A percentile compares a stretch with the other conserved stretches of the same genome.
Evolutionary conservation across 257 asterid genomes (phyloP).

Genomic region (Nicotiana obtusifolia): DNA sequence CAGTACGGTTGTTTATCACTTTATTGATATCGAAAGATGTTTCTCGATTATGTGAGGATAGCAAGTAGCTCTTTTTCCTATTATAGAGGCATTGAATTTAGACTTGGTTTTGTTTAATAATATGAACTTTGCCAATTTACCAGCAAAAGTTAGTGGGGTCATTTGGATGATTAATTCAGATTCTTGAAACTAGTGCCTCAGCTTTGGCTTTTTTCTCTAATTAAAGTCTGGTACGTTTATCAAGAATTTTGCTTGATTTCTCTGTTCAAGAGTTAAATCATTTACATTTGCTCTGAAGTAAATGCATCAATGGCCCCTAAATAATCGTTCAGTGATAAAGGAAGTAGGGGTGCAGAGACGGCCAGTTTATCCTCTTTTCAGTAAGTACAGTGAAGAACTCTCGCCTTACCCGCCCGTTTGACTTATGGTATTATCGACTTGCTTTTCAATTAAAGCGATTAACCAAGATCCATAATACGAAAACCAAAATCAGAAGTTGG

Average conservation of each 20-base stretch:
- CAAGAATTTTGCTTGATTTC: not conserved
- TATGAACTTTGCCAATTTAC: constrained; percentile 17
- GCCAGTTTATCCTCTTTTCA: too few species aligned
- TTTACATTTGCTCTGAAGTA: not conserved
- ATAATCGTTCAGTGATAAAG: too few species aligned
- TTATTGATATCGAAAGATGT: not conserved
- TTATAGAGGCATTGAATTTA: constrained; percentile 32
- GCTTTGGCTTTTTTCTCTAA: not conserved
- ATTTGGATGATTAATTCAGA: not conserved
- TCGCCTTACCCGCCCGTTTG: too few species aligned
- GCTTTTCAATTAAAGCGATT: too few species aligned
- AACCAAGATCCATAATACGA: too few species aligned
- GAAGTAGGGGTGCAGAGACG: too few species aligned
- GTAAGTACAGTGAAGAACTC: too few species aligned
- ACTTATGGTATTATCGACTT: too few species aligned
- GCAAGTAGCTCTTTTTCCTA: constrained; percentile 10
- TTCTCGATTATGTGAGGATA: not conserved
- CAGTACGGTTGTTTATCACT: constrained; percentile 8
- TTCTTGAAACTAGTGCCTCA: constrained; percentile 4
- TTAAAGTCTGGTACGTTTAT: not conserved
- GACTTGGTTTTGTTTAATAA: constrained; percentile 20
- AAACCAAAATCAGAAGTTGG: too few species aligned
- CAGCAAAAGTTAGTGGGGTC: constrained; percentile 19
- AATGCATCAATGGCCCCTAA: not conserved
- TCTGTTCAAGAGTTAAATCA: too few species aligned